Evolutionary conservation across 495 filamentous ascomycete genomes (phyloP), one percentile per base, ranked within the genome.

Genomic region (Hypoxylon lenormandii): DNA sequence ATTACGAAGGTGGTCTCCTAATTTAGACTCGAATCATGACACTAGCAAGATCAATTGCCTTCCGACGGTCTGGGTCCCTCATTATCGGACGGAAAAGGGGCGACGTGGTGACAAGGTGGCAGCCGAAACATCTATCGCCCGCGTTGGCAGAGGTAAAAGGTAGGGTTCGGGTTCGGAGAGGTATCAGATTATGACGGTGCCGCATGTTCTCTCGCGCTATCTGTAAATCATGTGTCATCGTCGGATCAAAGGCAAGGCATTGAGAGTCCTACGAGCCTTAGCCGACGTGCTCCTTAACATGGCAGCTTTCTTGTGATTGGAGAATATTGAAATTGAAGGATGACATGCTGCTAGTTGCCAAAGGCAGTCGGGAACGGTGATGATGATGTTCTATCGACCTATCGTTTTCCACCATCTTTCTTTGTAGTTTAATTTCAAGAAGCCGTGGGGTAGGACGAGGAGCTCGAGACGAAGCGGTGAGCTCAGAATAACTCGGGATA

Each of bases 361-460:
- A 56, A 33, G 19, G 1, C 22, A 5, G 1, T 37, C 55, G 55
- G 16, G 43, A 55, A 57, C 43, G 15, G 38, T 13, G 26, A 60
- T 47, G 56, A 57, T 46, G 26, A n/a, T 55, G 37, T 21, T 43
- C 47, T 22, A 38, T 62, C 26, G 21, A 19, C 56, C 19, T 19
- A 53, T 30, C 5, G 7, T 13, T 28, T 46, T 15, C 45, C 21
- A 37, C 38, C 21, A 33, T 28, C 45, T 37, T 37, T 54, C 45
- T 52, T 53, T 37, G 51, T 51, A 33, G 54, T 16, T 16, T 6
- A 22, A 61, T 56, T 70, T 62, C 38, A 60, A 58, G 51, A 22
- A 23, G 57, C 11, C 16, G 50, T 60, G 54, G 8, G 37, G 67
- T 70, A 37, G 56, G 67, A 70, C 67, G 21, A 33, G 47, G 19